Evolutionary conservation across 495 filamentous ascomycete species (phyloP).

Genomic region (Mytilinidion resinicola): DNA sequence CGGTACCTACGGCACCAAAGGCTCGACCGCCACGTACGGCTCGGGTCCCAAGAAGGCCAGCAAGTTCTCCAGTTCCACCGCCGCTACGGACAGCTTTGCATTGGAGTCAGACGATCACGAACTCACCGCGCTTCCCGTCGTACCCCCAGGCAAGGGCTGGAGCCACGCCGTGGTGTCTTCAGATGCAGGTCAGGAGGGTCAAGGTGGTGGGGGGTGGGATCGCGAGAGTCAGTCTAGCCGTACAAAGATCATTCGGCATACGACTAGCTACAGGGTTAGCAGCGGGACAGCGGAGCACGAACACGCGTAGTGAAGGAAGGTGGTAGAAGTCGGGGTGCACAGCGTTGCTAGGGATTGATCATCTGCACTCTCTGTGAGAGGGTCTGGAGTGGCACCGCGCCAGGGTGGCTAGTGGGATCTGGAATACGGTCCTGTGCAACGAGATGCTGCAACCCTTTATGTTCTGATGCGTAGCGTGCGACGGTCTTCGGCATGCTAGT

Average conservation of each 20-base stretch:
- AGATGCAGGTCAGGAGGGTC: background rate
- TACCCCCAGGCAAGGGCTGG: background rate
- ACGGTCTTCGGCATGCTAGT: too few species aligned
- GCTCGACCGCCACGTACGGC: too few species aligned
- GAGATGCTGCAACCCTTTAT: too few species aligned
- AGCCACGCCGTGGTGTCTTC: background rate
- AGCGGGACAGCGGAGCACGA: background rate
- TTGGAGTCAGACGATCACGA: too few species aligned
- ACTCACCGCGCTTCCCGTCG: background rate
- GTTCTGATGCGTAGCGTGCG: too few species aligned
- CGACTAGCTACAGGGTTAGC: slow-evolving; percentile 22
- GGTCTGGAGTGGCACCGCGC: too few species aligned
- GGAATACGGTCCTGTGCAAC: too few species aligned
- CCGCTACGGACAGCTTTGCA: background rate
- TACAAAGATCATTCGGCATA: slow-evolving; percentile 33
- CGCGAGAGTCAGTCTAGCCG: slow-evolving; percentile 33
- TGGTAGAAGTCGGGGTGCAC: too few species aligned
- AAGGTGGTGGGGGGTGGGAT: background rate
- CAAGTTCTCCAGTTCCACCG: background rate
- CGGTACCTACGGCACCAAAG: background rate
- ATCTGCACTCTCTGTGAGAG: too few species aligned
- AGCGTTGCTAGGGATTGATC: too few species aligned
- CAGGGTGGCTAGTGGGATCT: too few species aligned
- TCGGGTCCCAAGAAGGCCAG: slow-evolving; percentile 4
- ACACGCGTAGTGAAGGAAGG: too few species aligned